Base-by-base conservation (phyloP, 495 filamentous ascomycete genomes). In the Cladorrhinum samala region DNA sequence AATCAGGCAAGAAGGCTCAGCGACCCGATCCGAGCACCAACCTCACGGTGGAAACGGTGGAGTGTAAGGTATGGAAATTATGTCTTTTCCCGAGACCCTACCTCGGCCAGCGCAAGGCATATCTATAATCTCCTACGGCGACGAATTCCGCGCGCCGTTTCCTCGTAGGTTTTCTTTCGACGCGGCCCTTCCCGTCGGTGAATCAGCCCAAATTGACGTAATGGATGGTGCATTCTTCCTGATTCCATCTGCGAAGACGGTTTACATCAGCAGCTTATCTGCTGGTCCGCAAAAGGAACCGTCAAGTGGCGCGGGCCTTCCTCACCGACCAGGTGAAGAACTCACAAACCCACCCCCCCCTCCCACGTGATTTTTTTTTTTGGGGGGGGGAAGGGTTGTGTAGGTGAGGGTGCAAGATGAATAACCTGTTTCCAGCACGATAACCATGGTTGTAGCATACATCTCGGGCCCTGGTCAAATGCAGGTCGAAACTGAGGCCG, bases 281-380 rank as follows among this genome's bases (percentile, higher is more conserved):
- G 47, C 47, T 42, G 42, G 46, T 50, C 39, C 53, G 39, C 33
- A 38, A 17, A 16, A 41, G 21, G 33, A 44, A 30, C 53, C 30
- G 42, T 27, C 20, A 30, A 36, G 47, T 40, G 46, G 48, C 48
- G 43, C 41, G 40, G 38, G 19, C n/a, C 16, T 43, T 50, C 14
- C 25, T 27, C 33, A 46, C 23, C 48, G 54, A 56, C 43, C 24
- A 20, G 27, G 46, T 20, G 37, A 21, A n/a, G 13, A 51, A 36
- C 18, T 7, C 11, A 49, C 24, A 49, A 24, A 38, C 45, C 52
- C 25, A 33, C 16, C n/a, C n/a, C n/a, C n/a, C n/a, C n/a, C n/a
- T n/a, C n/a, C n/a, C n/a, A n/a, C n/a, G n/a, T n/a, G n/a, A n/a
- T n/a, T n/a, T n/a, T n/a, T n/a, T n/a, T n/a, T n/a, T n/a, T n/a